Evolutionary conservation across 2,329 filamentous ascomycete genomes (phyloP).

Genomic region (Alternaria novae-zelandiae): DNA sequence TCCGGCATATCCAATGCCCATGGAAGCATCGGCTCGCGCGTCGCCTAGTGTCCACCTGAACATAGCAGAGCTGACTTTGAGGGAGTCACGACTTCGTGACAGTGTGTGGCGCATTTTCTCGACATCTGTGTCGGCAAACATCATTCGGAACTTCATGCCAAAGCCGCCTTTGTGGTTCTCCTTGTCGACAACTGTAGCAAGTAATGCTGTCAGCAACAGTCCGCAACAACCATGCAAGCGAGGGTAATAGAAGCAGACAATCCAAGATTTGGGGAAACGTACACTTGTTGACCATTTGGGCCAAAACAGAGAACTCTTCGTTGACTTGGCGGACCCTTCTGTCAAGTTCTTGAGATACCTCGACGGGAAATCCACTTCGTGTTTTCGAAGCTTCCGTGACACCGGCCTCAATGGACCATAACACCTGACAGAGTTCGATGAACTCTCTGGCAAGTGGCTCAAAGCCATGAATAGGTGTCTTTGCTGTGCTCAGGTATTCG

Average conservation of each 20-base stretch:
- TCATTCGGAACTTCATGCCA: slow-evolving; percentile 67
- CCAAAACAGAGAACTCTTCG: slow-evolving; percentile 67
- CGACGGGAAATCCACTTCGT: slow-evolving; percentile 62
- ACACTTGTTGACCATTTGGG: slow-evolving; percentile 65
- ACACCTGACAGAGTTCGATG: slow-evolving; percentile 60
- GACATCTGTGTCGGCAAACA: slow-evolving; percentile 62
- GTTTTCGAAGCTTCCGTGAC: slow-evolving; percentile 55
- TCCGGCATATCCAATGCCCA: slow-evolving; percentile 71
- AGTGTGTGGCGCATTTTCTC: slow-evolving; percentile 65
- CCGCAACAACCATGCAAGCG: neutral
- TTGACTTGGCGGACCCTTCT: slow-evolving; percentile 68
- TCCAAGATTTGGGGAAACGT: neutral
- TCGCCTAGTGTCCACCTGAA: slow-evolving; percentile 70
- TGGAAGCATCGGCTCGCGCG: slow-evolving; percentile 63
- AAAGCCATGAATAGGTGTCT: slow-evolving; percentile 47
- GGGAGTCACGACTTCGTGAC: slow-evolving; percentile 64
- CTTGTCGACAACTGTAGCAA: slow-evolving; percentile 60
- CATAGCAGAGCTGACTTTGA: slow-evolving; percentile 68
- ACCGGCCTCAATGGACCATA: slow-evolving; percentile 73
- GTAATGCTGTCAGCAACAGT: neutral
- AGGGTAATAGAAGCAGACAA: neutral
- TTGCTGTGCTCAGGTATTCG: slow-evolving; percentile 44
- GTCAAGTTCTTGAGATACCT: slow-evolving; percentile 69
- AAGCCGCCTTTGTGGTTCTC: slow-evolving; percentile 65
- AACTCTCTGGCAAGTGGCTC: slow-evolving; percentile 69